Conservation (phyloP, 1,284 basidiomycete species). For the Lentinus polychrous region DNA sequence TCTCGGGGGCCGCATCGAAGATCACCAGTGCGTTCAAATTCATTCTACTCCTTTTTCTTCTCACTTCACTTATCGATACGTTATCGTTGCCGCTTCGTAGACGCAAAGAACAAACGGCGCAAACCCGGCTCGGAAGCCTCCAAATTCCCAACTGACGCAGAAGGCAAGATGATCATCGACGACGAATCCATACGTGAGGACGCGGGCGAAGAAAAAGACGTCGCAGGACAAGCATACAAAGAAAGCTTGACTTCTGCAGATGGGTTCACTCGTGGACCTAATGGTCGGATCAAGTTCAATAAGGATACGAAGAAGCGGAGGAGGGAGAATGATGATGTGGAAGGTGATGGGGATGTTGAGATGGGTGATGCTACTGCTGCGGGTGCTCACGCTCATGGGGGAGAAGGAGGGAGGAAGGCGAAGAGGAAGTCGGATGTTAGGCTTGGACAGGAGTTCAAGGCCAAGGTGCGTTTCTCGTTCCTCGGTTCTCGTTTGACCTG, state of each 20-base stretch:
- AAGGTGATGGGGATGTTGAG: slow-evolving; percentile 48
- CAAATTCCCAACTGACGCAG: slow-evolving; percentile 83
- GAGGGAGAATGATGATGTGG: slow-evolving; percentile 49
- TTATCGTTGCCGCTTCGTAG: slow-evolving; percentile 30
- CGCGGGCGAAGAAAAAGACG: slow-evolving; percentile 40
- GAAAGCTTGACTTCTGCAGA: slow-evolving; percentile 81
- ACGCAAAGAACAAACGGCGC: slow-evolving; percentile 47
- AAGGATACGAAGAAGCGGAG: slow-evolving; percentile 92
- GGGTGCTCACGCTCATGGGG: too few relatives aligned
- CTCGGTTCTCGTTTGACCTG: too few relatives aligned
- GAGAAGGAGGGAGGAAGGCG: slow-evolving; percentile 31
- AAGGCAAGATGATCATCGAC: slow-evolving; percentile 88
- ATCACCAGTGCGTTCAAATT: slow-evolving; percentile 57
- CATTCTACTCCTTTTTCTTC: background rate
- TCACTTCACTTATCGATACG: background rate
- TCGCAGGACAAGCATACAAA: slow-evolving; percentile 79
- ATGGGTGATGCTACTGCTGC: slow-evolving; percentile 50
- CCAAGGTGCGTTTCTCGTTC: slow-evolving; percentile 46
- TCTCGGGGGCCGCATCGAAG: slow-evolving; percentile 77
- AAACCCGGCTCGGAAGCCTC: slow-evolving; percentile 85
- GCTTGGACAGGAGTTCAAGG: slow-evolving; percentile 87
- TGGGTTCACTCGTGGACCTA: slow-evolving; percentile 80
- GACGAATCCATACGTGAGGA: slow-evolving; percentile 38
- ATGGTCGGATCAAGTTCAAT: slow-evolving; percentile 90
- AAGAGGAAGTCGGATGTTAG: slow-evolving; percentile 53